phyloP scores from a whole-genome alignment of 179 eudicot species.

The Nepenthes alata region DNA sequence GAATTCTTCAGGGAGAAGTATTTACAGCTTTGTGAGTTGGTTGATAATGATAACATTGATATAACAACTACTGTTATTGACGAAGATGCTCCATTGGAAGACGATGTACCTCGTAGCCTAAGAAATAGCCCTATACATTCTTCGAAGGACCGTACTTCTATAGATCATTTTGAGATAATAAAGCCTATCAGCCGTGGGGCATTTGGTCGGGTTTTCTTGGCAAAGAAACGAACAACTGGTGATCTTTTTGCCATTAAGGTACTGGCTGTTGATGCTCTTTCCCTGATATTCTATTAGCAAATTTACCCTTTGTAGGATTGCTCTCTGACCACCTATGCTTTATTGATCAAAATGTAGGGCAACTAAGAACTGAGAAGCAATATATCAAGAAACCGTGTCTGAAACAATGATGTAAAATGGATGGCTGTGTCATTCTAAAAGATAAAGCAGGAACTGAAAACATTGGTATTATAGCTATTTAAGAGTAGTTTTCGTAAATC shows the following conservation, averaged over 20 bases:
- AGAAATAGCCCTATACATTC: conserved; percentile 92
- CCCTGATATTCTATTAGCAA: background rate
- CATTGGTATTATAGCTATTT: too few species aligned
- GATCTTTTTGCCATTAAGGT: conserved; percentile 99
- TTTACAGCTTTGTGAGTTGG: conserved; percentile 82
- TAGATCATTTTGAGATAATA: conserved; percentile 94
- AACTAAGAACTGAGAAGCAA: too few species aligned
- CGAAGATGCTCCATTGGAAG: conserved; percentile 97
- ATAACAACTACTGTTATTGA: conserved; percentile 76
- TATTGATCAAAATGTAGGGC: too few species aligned
- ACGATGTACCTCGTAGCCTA: conserved; percentile 89
- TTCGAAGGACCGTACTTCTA: conserved; percentile 82
- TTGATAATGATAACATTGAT: conserved; percentile 90
- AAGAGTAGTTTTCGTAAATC: too few species aligned
- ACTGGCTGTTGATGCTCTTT: conserved; percentile 7
- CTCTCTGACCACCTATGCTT: too few species aligned
- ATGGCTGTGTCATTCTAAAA: background rate
- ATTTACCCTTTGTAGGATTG: background rate
- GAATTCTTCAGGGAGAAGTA: conserved; percentile 73
- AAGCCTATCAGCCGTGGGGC: conserved; percentile 99
- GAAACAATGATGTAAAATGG: background rate
- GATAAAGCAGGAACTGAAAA: too few species aligned
- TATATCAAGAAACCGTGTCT: background rate
- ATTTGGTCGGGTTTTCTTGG: conserved; percentile 93
- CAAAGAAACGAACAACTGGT: conserved; percentile 93